Conservation (phyloP, 2,329 filamentous ascomycete species). For the Pseudogymnoascus sp. region DNA sequence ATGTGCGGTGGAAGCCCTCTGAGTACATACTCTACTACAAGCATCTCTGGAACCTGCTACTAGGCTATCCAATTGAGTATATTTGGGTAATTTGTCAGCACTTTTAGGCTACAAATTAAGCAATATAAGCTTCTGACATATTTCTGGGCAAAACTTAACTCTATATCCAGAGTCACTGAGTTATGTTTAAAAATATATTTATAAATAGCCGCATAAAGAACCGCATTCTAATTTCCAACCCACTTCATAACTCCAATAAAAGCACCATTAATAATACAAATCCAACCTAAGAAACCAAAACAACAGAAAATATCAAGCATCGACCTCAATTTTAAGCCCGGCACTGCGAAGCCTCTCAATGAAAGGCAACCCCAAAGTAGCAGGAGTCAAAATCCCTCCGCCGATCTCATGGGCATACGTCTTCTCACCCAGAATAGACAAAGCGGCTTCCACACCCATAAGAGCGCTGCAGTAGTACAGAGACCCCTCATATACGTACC, state of each 20-base stretch:
- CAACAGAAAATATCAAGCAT: neutral
- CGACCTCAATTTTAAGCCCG: neutral
- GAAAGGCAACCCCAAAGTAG: slow-evolving; percentile 32
- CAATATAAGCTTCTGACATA: neutral
- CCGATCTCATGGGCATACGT: slow-evolving; percentile 32
- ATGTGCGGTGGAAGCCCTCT: slow-evolving; percentile 19
- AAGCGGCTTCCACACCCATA: slow-evolving; percentile 11
- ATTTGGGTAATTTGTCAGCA: neutral
- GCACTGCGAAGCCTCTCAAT: neutral
- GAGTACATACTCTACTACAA: slow-evolving; percentile 18
- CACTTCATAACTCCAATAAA: neutral
- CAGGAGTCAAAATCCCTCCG: slow-evolving; percentile 39
- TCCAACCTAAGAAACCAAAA: neutral
- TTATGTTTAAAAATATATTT: neutral
- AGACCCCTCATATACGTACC: neutral
- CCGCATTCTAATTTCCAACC: neutral
- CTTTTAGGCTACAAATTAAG: neutral
- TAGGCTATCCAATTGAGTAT: slow-evolving; percentile 6
- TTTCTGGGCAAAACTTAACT: neutral
- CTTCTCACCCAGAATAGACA: slow-evolving; percentile 26
- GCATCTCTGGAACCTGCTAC: slow-evolving; percentile 21
- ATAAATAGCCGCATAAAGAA: neutral
- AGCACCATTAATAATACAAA: neutral
- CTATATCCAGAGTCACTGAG: neutral
- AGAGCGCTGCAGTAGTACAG: slow-evolving; percentile 10